These are phyloP conservation scores for Bipolaris sorokiniana DNA, from an alignment of 2,329 filamentous ascomycete species.

Conservation along the genomic window DNA sequence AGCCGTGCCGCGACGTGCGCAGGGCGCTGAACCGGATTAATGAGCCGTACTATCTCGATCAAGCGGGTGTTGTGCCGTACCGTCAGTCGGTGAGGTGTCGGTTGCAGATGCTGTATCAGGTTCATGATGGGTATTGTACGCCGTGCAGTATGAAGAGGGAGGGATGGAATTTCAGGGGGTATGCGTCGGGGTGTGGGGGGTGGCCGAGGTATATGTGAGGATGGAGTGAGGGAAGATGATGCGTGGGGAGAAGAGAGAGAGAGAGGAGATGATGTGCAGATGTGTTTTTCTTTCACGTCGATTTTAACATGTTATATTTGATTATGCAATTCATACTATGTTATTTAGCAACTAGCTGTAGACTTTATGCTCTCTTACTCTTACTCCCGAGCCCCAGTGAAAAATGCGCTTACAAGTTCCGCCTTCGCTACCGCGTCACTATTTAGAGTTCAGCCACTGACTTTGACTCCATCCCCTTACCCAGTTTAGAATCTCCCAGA, in stretches of 20 bases:
- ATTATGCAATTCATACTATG: too few species aligned
- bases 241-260: neutral
- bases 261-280: neutral
- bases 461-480: neutral
- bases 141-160: constrained; percentile 2
- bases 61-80: constrained; percentile 10
- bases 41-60: constrained; percentile 5
- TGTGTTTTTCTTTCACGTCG: too few species aligned
- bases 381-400: too few species aligned
- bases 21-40: constrained; percentile 10
- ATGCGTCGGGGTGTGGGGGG: neutral
- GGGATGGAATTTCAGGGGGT: constrained; percentile 14
- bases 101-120: neutral
- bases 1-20: constrained; percentile 3
- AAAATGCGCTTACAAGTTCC: too few species aligned
- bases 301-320: too few species aligned
- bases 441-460: too few species aligned
- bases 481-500: neutral
- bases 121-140: constrained; percentile 5
- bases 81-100: constrained; percentile 2
- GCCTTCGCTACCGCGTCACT: too few species aligned
- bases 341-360: too few species aligned
- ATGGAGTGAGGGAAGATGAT: neutral
- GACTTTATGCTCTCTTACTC: too few species aligned
- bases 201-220: constrained; percentile 1